Evolutionary conservation across 2,329 filamentous ascomycete species (phyloP).

Genomic region (Harringtonia lauricola): DNA sequence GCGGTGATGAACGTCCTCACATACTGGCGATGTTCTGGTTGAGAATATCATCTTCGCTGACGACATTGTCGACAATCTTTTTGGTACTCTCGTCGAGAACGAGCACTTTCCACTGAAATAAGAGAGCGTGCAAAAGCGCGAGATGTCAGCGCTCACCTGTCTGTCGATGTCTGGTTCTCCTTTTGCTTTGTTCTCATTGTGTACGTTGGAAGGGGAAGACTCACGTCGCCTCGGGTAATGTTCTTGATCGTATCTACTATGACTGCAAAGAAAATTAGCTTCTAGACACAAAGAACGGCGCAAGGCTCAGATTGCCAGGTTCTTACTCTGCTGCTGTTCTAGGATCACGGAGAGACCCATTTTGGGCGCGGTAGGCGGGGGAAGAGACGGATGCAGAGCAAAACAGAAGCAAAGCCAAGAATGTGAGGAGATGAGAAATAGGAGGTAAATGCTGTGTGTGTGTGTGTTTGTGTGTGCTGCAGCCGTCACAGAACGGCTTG

Average conservation of each 20-base stretch:
- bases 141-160: background rate
- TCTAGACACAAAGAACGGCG: background rate
- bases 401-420: no score
- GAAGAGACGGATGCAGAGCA: background rate
- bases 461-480: no score
- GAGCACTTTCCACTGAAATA: slow-evolving; percentile 85
- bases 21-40: slow-evolving; percentile 90
- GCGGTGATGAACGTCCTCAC: slow-evolving; percentile 6
- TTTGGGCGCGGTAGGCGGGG: slow-evolving; percentile 23
- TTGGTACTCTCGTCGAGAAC: slow-evolving; percentile 76
- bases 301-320: no score
- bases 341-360: slow-evolving; percentile 83
- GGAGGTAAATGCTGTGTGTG: background rate
- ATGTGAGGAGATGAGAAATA: background rate
- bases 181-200: no score
- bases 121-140: background rate
- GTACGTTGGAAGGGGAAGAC: slow-evolving; percentile 13
- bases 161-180: no score
- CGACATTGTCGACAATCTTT: slow-evolving; percentile 79
- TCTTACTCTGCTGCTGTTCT: slow-evolving; percentile 66
- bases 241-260: slow-evolving; percentile 64
- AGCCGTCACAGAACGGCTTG: background rate
- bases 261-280: slow-evolving; percentile 31
- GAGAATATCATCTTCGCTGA: slow-evolving; percentile 93
- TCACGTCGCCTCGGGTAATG: slow-evolving; percentile 72